Evolutionary conservation across 805 yeast genomes (phyloP).

Genomic region (Barnettozyma pratensis): DNA sequence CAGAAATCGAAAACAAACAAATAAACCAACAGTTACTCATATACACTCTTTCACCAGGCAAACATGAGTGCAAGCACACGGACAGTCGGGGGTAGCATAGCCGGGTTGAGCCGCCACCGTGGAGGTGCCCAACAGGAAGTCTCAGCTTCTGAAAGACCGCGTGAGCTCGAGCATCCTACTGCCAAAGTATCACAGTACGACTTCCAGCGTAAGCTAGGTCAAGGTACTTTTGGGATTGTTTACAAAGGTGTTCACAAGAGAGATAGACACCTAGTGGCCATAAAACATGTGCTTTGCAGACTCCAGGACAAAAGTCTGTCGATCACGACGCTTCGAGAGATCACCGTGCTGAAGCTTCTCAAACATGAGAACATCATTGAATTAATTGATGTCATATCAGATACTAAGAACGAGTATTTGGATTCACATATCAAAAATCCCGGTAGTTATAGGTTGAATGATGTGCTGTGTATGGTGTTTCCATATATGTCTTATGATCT

Average conservation of each 20-base stretch:
- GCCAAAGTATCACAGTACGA: constrained; percentile 27
- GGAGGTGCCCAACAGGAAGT: neutral
- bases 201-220: constrained; percentile 50
- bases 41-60: neutral
- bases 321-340: constrained; percentile 91
- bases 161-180: constrained; percentile 6
- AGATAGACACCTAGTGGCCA: constrained; percentile 59
- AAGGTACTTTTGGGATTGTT: constrained; percentile 89
- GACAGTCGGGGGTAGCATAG: neutral
- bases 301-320: constrained; percentile 60
- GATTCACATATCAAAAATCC: constrained; percentile 12
- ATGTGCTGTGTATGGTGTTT: constrained; percentile 71
- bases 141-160: neutral
- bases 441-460: constrained; percentile 15
- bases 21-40: no score
- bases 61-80: neutral
- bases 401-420: constrained; percentile 23
- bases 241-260: constrained; percentile 51
- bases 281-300: constrained; percentile 67
- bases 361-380: constrained; percentile 69
- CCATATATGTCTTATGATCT: constrained; percentile 92
- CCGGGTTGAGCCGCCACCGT: constrained; percentile 1
- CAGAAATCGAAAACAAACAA: no score
- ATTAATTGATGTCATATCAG: constrained; percentile 73
- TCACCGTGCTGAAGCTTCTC: constrained; percentile 69